These are phyloP conservation scores for Crucihimalaya himalaica DNA, from an alignment of 345 rosid species.

Conservation along the genomic window DNA sequence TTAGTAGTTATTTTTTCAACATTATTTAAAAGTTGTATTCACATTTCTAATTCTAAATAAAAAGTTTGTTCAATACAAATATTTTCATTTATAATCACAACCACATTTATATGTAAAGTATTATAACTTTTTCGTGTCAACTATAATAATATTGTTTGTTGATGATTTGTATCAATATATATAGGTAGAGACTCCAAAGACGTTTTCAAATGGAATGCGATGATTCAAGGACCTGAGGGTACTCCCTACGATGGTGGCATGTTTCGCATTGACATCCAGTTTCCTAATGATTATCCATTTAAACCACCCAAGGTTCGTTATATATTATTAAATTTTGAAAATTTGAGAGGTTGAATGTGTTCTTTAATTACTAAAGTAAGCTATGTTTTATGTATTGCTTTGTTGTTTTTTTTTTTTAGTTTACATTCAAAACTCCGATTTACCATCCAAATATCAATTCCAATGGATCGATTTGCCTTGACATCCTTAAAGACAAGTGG, in stretches of 20 bases:
- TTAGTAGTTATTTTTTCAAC: neutral
- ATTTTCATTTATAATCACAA: neutral
- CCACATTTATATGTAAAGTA: neutral
- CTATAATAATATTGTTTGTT: neutral
- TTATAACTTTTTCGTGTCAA: neutral
- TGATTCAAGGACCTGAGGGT: neutral
- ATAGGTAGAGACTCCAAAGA: neutral
- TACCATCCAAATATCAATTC: neutral
- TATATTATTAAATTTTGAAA: neutral
- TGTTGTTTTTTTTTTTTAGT: neutral
- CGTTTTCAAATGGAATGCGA: conserved; percentile 7
- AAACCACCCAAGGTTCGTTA: conserved; percentile 23
- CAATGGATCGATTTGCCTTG: neutral
- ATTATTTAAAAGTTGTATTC: too few relatives aligned
- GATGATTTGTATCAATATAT: neutral
- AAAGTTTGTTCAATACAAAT: too few relatives aligned
- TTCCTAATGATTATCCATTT: conserved; percentile 22
- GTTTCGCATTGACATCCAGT: neutral
- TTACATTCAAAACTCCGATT: neutral
- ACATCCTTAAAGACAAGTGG: neutral
- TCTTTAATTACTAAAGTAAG: neutral
- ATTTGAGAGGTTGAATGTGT: neutral
- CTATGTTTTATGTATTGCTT: too few relatives aligned
- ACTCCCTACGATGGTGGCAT: conserved; percentile 28
- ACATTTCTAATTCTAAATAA: neutral